phyloP scores from a whole-genome alignment of 78 protist genomes.

The Dictyostelium purpureum region DNA sequence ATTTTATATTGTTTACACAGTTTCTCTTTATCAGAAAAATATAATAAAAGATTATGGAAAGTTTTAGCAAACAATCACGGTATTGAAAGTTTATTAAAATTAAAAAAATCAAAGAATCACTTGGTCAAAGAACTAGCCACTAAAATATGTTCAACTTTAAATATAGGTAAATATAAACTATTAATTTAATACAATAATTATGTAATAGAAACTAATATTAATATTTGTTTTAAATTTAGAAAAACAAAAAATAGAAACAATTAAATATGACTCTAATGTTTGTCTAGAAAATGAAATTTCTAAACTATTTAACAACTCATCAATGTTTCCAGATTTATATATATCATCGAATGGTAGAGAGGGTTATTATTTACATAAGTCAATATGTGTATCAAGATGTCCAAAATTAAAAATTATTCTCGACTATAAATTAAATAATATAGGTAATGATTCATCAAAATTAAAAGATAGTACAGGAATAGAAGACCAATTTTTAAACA shows the following conservation, averaged over 20 bases:
- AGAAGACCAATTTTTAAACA: background rate
- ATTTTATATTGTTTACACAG: conserved; percentile 54
- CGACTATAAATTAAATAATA: background rate
- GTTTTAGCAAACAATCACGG: conserved; percentile 25
- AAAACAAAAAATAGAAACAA: background rate
- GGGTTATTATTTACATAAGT: conserved; percentile 29
- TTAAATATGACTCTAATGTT: conserved; percentile 4
- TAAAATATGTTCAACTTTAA: background rate
- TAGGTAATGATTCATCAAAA: background rate
- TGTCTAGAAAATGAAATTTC: background rate
- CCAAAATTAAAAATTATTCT: conserved; percentile 27
- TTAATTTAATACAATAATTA: background rate
- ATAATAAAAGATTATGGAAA: conserved; percentile 45
- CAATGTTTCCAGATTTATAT: conserved; percentile 62
- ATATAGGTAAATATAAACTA: background rate
- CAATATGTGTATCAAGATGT: conserved; percentile 71
- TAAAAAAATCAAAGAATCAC: conserved; percentile 24
- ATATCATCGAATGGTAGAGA: background rate
- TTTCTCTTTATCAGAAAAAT: conserved; percentile 15
- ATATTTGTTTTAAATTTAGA: background rate
- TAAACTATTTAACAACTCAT: conserved; percentile 18
- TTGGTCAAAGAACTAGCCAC: background rate
- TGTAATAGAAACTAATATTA: background rate
- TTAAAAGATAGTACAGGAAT: background rate
- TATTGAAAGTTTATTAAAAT: background rate